Base-by-base conservation (phyloP, 306 rosid species). In the Vicia faba region DNA sequence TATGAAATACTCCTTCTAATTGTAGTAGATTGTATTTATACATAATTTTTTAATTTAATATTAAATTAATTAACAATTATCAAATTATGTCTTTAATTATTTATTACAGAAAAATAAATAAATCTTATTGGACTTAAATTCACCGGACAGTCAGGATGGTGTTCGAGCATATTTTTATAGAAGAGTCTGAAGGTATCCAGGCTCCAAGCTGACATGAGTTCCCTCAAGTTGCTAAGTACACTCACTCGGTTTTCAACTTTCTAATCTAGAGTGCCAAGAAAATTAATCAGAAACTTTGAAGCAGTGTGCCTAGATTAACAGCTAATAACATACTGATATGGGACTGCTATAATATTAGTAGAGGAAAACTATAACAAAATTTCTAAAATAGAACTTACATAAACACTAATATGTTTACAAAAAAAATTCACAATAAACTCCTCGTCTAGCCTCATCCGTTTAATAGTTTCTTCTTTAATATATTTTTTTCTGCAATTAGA, bases 81-180 rank as follows among this genome's bases (percentile, higher is more conserved):
- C n/a, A n/a, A n/a, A n/a, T n/a, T n/a, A n/a, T n/a, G n/a, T n/a
- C n/a, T n/a, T n/a, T n/a, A n/a, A n/a, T n/a, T n/a, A n/a, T n/a
- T n/a, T n/a, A n/a, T n/a, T n/a, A n/a, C n/a, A n/a, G n/a, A n/a
- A 29, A 53, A 63, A 35, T 45, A 55, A 13, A 64, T 40, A 55
- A 67, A 77, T 20, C 38, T 38, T 57, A 40, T 64, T 43, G 49
- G 26, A 51, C 39, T 67, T 14, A 72, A 66, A 76, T 36, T 60
- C 86, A 93, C 99, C 95, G 97, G 97, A 81, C 99, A 93, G 69
- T 93, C 99, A 6, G 97, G 99, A 66, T 90, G 99, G 74, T 93
- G 97, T 70, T 93, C 95, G 9, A 93, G 97, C 64, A 93, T 90
- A 81, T 90, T 93, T 67, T 95, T 86, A 81, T 90, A 90, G 60